Base-by-base conservation (phyloP, 768 basidiomycete species). In the Glaciozyma antarctica region DNA sequence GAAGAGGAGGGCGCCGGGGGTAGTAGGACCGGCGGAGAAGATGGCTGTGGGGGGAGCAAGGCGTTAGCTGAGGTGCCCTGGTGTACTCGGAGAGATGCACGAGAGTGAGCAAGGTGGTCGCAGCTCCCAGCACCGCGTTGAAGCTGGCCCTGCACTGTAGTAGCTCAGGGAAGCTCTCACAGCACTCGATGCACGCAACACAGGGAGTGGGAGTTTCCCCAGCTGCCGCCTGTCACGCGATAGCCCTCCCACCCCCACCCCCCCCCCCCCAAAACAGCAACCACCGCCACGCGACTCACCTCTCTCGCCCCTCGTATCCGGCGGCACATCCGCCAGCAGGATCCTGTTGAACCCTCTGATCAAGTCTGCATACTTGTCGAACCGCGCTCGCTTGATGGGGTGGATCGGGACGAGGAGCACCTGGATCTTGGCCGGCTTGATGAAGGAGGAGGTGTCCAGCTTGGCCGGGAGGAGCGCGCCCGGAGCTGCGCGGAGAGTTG, bases 351-450 rank as follows among this genome's bases (percentile, higher is more conserved):
- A 85, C 26, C 81, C 81, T 57, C 84, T 81, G 63, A 98, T 84
- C 71, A 91, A 84, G 41, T 81, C 77, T 7, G 85, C 83, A 80
- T 87, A 90, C 68, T 80, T 81, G 58, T 90, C 84, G 74, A 88
- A 95, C 3, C 81, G 79, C n/a, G 82, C 70, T 49, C 81, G 80
- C 1, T 83, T 79, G 68, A 95, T 88, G 10, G 82, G 77, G 45
- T 90, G 90, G 16, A 97, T 85, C 21, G 94, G 93, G 21, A 95
- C 77, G 65, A 97, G 82, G 24, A 98, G 82, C 56, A 98, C 82
- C 64, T 83, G 85, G 63, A 97, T 80, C 75, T 89, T 88, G 24
- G 89, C 91, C 55, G 94, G 82, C 24, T 88, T 88, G 28, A 85
- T 86, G 73, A 90, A 92, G 19, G 63, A 45, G 22, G 68, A 60